Conservation (phyloP, 768 basidiomycete species). For the Termitomyces titanicus region DNA sequence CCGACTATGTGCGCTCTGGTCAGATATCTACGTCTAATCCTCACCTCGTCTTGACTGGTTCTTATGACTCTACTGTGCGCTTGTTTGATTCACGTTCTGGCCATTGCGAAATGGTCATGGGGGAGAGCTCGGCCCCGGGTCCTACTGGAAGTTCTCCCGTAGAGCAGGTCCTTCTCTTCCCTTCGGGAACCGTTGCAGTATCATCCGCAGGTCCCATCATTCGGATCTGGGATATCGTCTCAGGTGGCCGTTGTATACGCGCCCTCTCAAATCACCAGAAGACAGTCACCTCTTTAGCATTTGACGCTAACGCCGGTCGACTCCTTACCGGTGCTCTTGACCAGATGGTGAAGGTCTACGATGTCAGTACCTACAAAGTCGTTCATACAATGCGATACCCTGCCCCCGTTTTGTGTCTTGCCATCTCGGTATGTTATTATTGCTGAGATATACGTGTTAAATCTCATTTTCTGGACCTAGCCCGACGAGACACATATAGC, state of each 20-base stretch:
- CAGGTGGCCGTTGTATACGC: constrained; percentile 83
- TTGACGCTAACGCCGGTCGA: constrained; percentile 71
- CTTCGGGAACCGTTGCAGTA: constrained; percentile 80
- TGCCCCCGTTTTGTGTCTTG: constrained; percentile 84
- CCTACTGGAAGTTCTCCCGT: constrained; percentile 57
- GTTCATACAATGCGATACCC: constrained; percentile 99
- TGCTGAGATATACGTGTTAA: background rate
- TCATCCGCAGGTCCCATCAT: constrained; percentile 91
- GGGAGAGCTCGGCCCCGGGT: constrained; percentile 30
- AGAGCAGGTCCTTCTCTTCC: constrained; percentile 91
- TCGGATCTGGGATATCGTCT: constrained; percentile 92
- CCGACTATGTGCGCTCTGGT: constrained; percentile 95
- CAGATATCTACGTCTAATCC: constrained; percentile 82
- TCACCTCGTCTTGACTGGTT: constrained; percentile 84
- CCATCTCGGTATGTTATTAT: constrained; percentile 71
- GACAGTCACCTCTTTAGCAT: constrained; percentile 86
- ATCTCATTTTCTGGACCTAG: constrained; percentile 36
- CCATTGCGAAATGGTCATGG: constrained; percentile 82
- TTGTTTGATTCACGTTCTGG: constrained; percentile 87
- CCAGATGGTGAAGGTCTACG: constrained; percentile 99
- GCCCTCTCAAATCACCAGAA: constrained; percentile 98
- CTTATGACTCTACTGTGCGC: constrained; percentile 89
- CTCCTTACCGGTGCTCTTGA: constrained; percentile 90
- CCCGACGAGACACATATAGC: constrained; percentile 96
- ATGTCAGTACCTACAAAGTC: constrained; percentile 89